Evolutionary conservation across 225 moss, liverwort and hornwort species (phyloP).

Genomic region (Lunularia cruciata): DNA sequence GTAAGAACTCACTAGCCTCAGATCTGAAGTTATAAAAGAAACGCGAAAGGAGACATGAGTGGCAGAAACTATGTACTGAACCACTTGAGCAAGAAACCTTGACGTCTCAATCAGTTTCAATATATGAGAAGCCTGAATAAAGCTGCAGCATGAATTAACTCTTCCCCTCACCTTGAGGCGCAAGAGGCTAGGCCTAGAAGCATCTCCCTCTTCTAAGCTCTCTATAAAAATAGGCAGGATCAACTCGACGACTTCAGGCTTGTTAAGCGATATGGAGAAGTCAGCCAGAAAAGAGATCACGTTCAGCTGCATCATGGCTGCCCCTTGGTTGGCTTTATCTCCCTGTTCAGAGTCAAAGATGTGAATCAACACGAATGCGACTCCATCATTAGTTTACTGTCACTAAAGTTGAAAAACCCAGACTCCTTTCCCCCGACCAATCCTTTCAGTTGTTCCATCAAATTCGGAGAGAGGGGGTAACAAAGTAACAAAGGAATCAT

Average conservation of each 20-base stretch:
- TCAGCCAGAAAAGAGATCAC: constrained; percentile 72
- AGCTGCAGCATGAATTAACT: too few relatives aligned
- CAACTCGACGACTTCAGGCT: constrained; percentile 70
- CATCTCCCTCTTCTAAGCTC: constrained; percentile 84
- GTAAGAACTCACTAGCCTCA: neutral
- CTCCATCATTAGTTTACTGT: too few relatives aligned
- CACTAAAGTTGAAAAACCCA: too few relatives aligned
- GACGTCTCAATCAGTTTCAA: too few relatives aligned
- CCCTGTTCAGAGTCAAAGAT: constrained; percentile 46
- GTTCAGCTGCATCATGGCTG: constrained; percentile 68
- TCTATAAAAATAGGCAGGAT: constrained; percentile 75
- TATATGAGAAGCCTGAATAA: too few relatives aligned
- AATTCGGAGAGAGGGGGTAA: too few relatives aligned
- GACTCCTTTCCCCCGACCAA: too few relatives aligned
- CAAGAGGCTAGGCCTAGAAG: constrained; percentile 63
- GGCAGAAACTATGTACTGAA: too few relatives aligned
- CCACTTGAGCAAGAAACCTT: too few relatives aligned
- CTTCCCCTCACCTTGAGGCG: constrained; percentile 61
- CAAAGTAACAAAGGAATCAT: too few relatives aligned
- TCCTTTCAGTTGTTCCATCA: too few relatives aligned
- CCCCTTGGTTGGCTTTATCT: constrained; percentile 55
- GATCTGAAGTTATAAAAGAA: neutral
- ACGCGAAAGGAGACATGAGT: neutral
- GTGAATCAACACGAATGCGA: too few relatives aligned
- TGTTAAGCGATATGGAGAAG: constrained; percentile 61